Evolutionary conservation across 495 filamentous ascomycete genomes (phyloP).

Genomic region (Schizothecium vesticola): DNA sequence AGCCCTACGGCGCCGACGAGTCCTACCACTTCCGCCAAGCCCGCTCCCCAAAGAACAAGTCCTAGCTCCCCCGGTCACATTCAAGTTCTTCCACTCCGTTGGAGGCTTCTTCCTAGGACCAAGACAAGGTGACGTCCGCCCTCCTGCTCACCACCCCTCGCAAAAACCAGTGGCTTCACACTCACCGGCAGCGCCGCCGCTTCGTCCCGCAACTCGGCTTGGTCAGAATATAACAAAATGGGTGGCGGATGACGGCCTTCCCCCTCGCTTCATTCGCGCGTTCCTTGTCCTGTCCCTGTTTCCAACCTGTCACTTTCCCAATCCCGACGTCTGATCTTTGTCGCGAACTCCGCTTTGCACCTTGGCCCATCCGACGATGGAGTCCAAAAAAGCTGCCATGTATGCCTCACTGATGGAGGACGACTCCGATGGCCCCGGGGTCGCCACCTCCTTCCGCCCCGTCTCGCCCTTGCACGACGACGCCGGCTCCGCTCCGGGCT

Average conservation of each 20-base stretch:
- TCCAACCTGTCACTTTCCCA: not conserved
- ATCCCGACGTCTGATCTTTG: conserved; percentile 3
- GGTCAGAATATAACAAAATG: conserved; percentile 29
- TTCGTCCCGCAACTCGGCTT: conserved; percentile 1
- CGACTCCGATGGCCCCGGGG: conserved; percentile 15
- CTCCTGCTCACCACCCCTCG: not conserved
- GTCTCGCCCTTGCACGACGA: conserved; percentile 14
- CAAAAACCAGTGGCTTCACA: conserved; percentile 12
- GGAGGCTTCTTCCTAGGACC: conserved; percentile 16
- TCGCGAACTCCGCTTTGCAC: conserved; percentile 4
- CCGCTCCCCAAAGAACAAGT: conserved; percentile 2
- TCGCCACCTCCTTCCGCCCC: conserved; percentile 6
- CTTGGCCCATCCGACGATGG: conserved; percentile 18
- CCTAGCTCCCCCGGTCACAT: conserved; percentile 7
- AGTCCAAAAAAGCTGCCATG: conserved; percentile 23
- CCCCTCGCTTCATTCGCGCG: conserved; percentile 8
- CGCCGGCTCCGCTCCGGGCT: conserved; percentile 6
- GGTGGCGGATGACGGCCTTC: conserved; percentile 28
- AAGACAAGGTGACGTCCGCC: conserved; percentile 19
- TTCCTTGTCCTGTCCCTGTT: conserved; percentile 9
- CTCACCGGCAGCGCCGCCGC: conserved; percentile 10
- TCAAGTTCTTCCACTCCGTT: not conserved
- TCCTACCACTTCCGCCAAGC: conserved; percentile 7
- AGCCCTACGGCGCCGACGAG: conserved; percentile 18
- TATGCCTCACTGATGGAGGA: conserved; percentile 29